These are phyloP conservation scores for Axilococcus clingmanii DNA, from an alignment of 139 green algal species.

Conservation along the genomic window DNA sequence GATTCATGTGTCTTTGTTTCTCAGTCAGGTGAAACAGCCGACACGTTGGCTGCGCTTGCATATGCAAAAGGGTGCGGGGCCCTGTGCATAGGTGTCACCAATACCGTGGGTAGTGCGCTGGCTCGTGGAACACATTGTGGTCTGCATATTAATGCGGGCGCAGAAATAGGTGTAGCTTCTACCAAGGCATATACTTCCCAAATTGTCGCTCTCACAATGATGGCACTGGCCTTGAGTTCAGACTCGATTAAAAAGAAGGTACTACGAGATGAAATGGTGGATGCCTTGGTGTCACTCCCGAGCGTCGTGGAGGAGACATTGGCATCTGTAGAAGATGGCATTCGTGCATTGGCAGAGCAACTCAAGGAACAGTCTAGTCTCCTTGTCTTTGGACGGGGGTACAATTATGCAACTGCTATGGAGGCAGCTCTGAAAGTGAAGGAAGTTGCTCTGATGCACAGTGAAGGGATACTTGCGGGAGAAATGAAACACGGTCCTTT, in stretches of 20 bases:
- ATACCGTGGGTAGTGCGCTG: conserved; percentile 92
- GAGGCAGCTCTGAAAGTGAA: conserved; percentile 84
- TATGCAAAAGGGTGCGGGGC: conserved; percentile 75
- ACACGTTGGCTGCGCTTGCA: conserved; percentile 82
- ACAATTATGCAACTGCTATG: conserved; percentile 94
- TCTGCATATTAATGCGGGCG: conserved; percentile 84
- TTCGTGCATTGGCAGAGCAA: conserved; percentile 67
- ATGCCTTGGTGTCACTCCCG: conserved; percentile 61
- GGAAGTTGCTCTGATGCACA: conserved; percentile 31
- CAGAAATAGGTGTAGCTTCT: conserved; percentile 94
- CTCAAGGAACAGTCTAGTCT: conserved; percentile 68
- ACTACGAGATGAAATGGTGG: conserved; percentile 71
- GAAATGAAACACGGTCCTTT: conserved; percentile 99
- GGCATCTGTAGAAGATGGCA: conserved; percentile 61
- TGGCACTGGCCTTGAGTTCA: conserved; percentile 81
- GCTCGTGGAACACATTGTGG: conserved; percentile 82
- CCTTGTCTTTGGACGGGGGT: conserved; percentile 84
- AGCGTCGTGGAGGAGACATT: conserved; percentile 49
- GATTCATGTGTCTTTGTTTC: conserved; percentile 90
- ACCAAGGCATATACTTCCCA: conserved; percentile 84
- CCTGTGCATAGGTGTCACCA: conserved; percentile 93
- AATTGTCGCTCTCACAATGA: conserved; percentile 86
- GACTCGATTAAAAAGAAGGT: conserved; percentile 73
- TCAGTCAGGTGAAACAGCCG: conserved; percentile 91
- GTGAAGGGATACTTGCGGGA: conserved; percentile 93